These are phyloP conservation scores for Aspergillus amoenus DNA, from an alignment of 2,329 filamentous ascomycete genomes.

Conservation along the genomic window DNA sequence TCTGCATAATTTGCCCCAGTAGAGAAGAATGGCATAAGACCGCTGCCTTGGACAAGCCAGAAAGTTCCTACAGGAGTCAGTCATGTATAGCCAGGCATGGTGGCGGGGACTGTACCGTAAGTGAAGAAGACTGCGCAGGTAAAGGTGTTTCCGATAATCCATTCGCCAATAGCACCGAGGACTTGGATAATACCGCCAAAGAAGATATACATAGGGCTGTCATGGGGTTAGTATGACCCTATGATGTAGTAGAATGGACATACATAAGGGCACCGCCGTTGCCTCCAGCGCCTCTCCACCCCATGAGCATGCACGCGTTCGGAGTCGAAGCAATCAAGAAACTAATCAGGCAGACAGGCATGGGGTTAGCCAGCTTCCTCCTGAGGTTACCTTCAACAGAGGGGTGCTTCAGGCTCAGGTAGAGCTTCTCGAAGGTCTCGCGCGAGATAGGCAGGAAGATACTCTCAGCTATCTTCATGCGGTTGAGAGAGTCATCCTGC, in stretches of 20 bases:
- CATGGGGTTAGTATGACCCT: conserved; percentile 6
- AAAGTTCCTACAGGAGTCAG: conserved; percentile 41
- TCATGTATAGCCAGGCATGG: neutral
- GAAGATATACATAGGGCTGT: conserved; percentile 42
- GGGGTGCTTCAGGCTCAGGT: conserved; percentile 54
- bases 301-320: conserved; percentile 57
- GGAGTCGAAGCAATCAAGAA: conserved; percentile 58
- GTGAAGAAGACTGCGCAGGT: conserved; percentile 55
- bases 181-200: conserved; percentile 49
- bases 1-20: conserved; percentile 48
- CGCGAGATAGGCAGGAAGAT: conserved; percentile 53
- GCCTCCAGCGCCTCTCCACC: conserved; percentile 58
- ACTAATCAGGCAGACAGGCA: conserved; percentile 58
- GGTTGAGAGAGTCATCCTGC: conserved; percentile 27
- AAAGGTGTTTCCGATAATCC: conserved; percentile 58
- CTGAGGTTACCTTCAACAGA: conserved; percentile 54
- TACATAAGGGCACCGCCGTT: conserved; percentile 49
- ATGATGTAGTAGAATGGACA: neutral
- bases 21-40: conserved; percentile 50
- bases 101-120: conserved; percentile 37
- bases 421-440: conserved; percentile 65
- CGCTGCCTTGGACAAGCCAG: conserved; percentile 52
- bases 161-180: conserved; percentile 43
- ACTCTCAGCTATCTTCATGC: conserved; percentile 37
- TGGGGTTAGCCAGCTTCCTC: conserved; percentile 61